Evolutionary conservation across 2,329 filamentous ascomycete genomes (phyloP).

Genomic region (Penicillium frequentans): DNA sequence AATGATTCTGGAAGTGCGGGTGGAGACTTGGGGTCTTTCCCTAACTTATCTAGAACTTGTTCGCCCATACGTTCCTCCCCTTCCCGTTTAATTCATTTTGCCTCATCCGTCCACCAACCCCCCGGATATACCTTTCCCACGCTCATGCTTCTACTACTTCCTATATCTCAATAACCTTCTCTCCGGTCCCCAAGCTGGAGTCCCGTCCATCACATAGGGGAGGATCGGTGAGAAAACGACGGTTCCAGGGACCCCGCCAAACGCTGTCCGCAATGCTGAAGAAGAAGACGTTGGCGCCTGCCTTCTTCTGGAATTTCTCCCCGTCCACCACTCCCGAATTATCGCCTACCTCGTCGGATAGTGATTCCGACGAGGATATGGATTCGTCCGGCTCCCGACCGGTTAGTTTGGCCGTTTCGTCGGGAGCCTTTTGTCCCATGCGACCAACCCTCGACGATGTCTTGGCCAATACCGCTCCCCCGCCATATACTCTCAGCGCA

Average conservation of each 20-base stretch:
- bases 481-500: slow-evolving; percentile 85
- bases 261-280: slow-evolving; percentile 40
- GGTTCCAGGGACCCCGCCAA: slow-evolving; percentile 22
- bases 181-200: slow-evolving; percentile 19
- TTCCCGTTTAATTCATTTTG: neutral
- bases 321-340: slow-evolving; percentile 47
- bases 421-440: slow-evolving; percentile 43
- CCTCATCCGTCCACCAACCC: too few relatives aligned
- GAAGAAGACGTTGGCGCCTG: slow-evolving; percentile 36
- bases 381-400: slow-evolving; percentile 43
- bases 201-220: slow-evolving; percentile 18
- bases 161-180: slow-evolving; percentile 13
- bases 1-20: slow-evolving; percentile 21
- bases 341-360: slow-evolving; percentile 44
- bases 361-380: slow-evolving; percentile 48
- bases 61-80: neutral
- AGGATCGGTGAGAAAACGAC: slow-evolving; percentile 23
- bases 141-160: neutral
- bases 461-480: slow-evolving; percentile 77
- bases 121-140: neutral
- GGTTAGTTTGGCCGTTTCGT: slow-evolving; percentile 43
- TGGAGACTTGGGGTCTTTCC: neutral
- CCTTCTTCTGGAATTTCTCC: slow-evolving; percentile 40
- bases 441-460: slow-evolving; percentile 83
- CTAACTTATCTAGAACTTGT: neutral